Conservation (phyloP, 768 basidiomycete genomes). For the Suillus cothurnatus region DNA sequence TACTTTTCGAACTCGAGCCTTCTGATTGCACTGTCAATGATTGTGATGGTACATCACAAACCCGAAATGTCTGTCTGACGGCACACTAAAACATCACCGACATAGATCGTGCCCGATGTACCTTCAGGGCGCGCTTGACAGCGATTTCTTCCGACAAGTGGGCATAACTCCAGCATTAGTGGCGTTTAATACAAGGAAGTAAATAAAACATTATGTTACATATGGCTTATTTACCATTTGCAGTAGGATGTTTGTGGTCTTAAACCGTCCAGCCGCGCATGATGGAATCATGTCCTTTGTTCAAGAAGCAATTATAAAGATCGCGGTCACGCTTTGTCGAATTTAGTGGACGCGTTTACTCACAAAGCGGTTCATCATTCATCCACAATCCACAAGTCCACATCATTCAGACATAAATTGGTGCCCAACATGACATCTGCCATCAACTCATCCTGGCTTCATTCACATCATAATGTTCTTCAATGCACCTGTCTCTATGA, state of each 20-base stretch:
- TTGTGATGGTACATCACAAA: background rate
- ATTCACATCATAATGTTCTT: background rate
- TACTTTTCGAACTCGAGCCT: background rate
- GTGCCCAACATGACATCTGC: background rate
- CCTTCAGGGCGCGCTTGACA: background rate
- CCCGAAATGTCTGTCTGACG: background rate
- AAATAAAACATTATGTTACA: background rate
- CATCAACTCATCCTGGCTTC: background rate
- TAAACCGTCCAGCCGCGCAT: background rate
- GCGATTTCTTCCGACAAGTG: background rate
- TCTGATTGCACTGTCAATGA: background rate
- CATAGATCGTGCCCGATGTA: background rate
- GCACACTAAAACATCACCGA: background rate
- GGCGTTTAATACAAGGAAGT: background rate
- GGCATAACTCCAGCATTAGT: background rate
- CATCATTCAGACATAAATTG: background rate
- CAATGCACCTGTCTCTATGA: background rate
- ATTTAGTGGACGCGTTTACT: background rate
- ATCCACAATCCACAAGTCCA: background rate
- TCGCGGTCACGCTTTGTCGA: background rate
- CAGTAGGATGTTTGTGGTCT: background rate
- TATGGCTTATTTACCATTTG: background rate
- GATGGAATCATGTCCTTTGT: background rate
- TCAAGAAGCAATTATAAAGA: background rate
- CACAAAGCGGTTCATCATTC: background rate